Base-by-base conservation (phyloP, 1,139 yeast genomes). In the Nematodospora anomalae region DNA sequence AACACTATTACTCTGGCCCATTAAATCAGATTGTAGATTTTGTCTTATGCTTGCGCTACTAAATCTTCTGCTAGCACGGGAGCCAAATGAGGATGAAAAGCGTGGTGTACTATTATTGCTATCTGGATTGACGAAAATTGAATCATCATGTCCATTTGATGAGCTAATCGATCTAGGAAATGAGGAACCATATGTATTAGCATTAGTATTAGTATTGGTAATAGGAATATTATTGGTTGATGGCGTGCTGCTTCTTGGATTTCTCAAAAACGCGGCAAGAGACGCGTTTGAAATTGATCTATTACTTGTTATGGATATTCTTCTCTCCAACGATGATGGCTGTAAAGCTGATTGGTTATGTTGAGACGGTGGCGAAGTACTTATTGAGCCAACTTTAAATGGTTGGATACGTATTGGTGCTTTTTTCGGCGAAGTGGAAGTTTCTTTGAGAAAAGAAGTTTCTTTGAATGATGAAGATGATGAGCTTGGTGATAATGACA, bases 311-410 rank as follows among this genome's bases (percentile, higher is more conserved):
- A 71, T 67, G 13, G 72, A 65, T 9, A 71, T 57, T 26, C 69
- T 51, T 33, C 77, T 53, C 43, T 71, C 76, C 40, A 67, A 54
- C 3, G 71, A 60, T 2, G 63, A 52, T 6, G 50, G 49, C 20
- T 49, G 32, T 6, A 66, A 32, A 24, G 6, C 14, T 4, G 16
- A 16, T 12, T 28, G 24, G 18, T 57, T 5, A 67, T 51, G 24
- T 49, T 46, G 9, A 8, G 56, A 59, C 13, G 72, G 79, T 14
- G 74, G 75, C 14, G 78, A 66, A 37, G 64, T 69, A 16, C 79
- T 73, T 12, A 79, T 70, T 0, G 85, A 77, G 0, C 85, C 86
- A 1, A 76, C 77, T 46, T 75, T 78, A 52, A 80, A 80, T 2
- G 83, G 79, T 43, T 78, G 83, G 11, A 78, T 65, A 9, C 59